These are phyloP conservation scores for Colletotrichum lupini DNA, from an alignment of 2,329 filamentous ascomycete species.

Conservation along the genomic window DNA sequence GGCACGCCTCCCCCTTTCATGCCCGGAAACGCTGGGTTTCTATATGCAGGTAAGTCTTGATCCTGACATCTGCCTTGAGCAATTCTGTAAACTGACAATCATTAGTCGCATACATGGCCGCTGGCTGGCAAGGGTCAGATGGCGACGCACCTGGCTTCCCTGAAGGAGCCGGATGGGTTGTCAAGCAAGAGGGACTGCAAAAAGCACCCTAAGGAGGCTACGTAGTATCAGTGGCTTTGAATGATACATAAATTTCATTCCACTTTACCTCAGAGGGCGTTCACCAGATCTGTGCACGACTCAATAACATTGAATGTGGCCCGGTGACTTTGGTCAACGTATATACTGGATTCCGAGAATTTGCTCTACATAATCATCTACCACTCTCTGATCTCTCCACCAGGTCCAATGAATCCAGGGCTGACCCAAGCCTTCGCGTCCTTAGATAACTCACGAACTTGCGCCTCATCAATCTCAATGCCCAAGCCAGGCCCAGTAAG, in stretches of 20 bases:
- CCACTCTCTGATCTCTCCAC: constrained; percentile 76
- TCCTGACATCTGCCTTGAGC: fast-evolving
- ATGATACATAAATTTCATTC: no score
- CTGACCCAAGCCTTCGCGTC: constrained; percentile 72
- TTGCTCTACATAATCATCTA: no score
- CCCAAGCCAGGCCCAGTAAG: constrained; percentile 72
- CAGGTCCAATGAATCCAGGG: constrained; percentile 75
- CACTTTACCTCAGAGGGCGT: no score
- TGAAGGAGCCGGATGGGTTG: constrained; percentile 46
- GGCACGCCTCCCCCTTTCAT: constrained; percentile 48
- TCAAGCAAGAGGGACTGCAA: constrained; percentile 47
- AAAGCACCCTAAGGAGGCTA: constrained; percentile 38
- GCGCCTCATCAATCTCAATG: constrained; percentile 77
- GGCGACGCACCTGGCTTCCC: constrained; percentile 49
- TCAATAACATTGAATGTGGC: no score
- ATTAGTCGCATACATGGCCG: constrained; percentile 50
- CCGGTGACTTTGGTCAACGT: no score
- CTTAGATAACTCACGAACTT: constrained; percentile 68
- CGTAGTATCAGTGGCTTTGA: not conserved
- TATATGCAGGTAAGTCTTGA: constrained; percentile 43
- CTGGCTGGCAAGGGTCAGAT: constrained; percentile 32
- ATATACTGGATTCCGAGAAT: no score
- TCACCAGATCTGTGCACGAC: no score
- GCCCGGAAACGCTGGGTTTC: constrained; percentile 50
- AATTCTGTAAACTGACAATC: not conserved